Base-by-base conservation (phyloP, 164 flowering plant genomes). In the Berberis thunbergii region DNA sequence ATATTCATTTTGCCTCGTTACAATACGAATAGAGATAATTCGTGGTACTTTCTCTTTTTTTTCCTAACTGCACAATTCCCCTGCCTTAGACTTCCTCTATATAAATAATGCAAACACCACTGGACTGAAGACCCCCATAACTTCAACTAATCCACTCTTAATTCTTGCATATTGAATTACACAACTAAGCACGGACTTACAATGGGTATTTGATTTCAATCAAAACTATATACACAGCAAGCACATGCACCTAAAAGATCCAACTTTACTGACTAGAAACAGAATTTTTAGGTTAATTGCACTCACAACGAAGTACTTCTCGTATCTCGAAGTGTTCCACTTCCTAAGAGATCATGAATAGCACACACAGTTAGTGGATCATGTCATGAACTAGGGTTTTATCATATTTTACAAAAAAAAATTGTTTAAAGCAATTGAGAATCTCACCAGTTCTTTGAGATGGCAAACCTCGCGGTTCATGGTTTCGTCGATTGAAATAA, bases 401-500 rank as follows among this genome's bases (percentile, higher is more conserved):
- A 6, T 12, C 7, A 43, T 7, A 43, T 1, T 59, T n/a, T n/a
- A 43, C 1, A 42, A 4, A 58, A 10, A 7, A 12, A n/a, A 8
- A 59, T 59, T 5, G 13, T 8, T 41, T n/a, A 52, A 41, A 55
- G 1, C 8, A 54, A 41, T 7, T 6, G 41, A 62, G 26, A 57
- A 1, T 42, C 67, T 63, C 64, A 89, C 98, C 84, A 91, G 83
- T 75, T 89, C 98, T 74, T 86, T 89, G 61, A 91, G 96, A 53
- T 84, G 87, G 74, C 91, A 91, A 62, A 81, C 89, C 81, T 91
- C 98, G 75, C 92, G 86, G 72, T 89, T 91, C 98, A 91, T 91
- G 73, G 62, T 75, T 6, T 49, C 54, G 7, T 45, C 40, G 6
- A 61, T 26, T 10, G 45, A 67, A 45, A 41, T n/a, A 10, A 41